A percentile compares a stretch with the other conserved stretches of the same genome.
Conservation (phyloP, 2,329 filamentous ascomycete species). For the Byssochlamys sp. region DNA sequence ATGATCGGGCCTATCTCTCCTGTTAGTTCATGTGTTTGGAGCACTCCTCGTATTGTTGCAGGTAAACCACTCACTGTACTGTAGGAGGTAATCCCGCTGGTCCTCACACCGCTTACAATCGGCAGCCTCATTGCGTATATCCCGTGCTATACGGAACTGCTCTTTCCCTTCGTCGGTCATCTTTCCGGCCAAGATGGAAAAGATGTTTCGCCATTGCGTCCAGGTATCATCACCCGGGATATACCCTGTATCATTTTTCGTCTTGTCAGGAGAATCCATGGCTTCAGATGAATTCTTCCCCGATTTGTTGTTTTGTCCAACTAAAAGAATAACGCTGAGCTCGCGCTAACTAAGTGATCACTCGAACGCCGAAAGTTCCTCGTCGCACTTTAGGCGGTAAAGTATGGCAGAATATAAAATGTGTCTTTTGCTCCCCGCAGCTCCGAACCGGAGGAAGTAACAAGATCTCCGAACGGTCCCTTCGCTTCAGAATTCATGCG, state of each 20-base stretch:
- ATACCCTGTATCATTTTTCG: conserved; percentile 25
- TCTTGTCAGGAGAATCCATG: conserved; percentile 11
- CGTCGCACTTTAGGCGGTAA: neutral
- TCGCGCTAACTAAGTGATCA: neutral
- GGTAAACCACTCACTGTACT: conserved; percentile 47
- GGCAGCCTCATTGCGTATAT: conserved; percentile 61
- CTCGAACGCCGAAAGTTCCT: neutral
- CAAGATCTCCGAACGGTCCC: conserved; percentile 10
- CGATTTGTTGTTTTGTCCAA: conserved; percentile 7
- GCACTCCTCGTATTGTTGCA: neutral
- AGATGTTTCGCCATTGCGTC: conserved; percentile 70
- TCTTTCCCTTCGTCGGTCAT: conserved; percentile 60
- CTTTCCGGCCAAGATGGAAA: conserved; percentile 65
- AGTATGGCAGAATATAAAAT: neutral
- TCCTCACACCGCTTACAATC: conserved; percentile 76
- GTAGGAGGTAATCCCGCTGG: conserved; percentile 72
- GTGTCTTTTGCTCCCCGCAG: conserved; percentile 4
- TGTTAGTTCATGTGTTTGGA: conserved; percentile 4
- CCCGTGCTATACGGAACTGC: conserved; percentile 68
- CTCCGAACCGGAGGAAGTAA: conserved; percentile 23
- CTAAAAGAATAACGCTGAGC: neutral
- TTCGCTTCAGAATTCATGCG: neutral
- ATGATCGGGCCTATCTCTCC: conserved; percentile 56
- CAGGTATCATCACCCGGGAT: conserved; percentile 32
- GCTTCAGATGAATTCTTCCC: conserved; percentile 19